These are phyloP conservation scores for Termitomyces sp. DNA, from an alignment of 768 basidiomycete species.

Conservation along the genomic window DNA sequence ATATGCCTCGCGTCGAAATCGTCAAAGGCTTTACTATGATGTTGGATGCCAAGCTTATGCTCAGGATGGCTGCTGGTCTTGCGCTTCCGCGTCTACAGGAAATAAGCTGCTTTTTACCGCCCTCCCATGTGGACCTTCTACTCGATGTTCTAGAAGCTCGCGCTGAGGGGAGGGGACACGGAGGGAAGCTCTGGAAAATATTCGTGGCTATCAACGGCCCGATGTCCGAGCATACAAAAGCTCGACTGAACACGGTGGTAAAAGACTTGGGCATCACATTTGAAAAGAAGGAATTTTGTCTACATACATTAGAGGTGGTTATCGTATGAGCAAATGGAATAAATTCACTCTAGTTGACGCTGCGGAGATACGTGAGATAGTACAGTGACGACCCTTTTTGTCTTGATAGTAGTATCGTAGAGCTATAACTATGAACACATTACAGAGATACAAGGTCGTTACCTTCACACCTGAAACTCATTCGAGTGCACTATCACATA, in stretches of 20 bases:
- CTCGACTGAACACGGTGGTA: background rate
- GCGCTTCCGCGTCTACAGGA: background rate
- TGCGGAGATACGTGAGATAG: no score
- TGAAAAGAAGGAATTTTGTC: background rate
- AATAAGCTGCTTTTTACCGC: background rate
- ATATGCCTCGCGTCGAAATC: background rate
- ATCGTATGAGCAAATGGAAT: background rate
- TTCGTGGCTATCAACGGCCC: background rate
- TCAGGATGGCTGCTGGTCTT: background rate
- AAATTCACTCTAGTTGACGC: background rate
- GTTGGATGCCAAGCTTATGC: background rate
- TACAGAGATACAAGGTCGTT: conserved; percentile 34
- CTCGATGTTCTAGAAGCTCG: background rate
- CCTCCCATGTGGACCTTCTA: background rate
- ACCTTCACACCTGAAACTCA: conserved; percentile 8
- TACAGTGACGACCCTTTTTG: no score
- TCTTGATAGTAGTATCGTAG: no score
- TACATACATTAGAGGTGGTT: background rate
- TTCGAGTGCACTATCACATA: background rate
- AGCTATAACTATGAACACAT: no score
- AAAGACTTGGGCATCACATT: background rate
- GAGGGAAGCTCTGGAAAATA: background rate
- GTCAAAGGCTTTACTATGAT: background rate
- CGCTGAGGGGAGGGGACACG: background rate
- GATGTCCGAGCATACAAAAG: background rate